Percentiles rank a stretch among this genome's conserved stretches.
These are phyloP conservation scores for Xylaria bambusicola DNA, from an alignment of 495 filamentous ascomycete species.

Conservation along the genomic window DNA sequence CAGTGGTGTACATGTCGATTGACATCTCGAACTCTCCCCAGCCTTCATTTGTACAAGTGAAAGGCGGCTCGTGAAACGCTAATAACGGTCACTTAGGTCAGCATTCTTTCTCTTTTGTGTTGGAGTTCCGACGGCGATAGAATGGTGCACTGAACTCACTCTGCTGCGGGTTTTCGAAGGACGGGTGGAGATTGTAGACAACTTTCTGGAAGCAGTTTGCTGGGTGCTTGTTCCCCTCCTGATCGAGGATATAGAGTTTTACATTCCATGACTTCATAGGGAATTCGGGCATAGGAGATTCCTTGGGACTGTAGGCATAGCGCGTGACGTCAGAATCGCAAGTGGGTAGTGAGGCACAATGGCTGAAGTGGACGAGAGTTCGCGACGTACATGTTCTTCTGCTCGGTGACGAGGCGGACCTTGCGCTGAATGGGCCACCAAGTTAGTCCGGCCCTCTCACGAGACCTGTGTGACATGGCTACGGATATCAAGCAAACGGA, in stretches of 20 bases:
- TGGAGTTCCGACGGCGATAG: neutral
- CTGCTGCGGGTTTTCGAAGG: constrained; percentile 81
- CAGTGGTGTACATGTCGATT: constrained; percentile 75
- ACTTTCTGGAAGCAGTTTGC: constrained; percentile 89
- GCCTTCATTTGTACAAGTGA: constrained; percentile 87
- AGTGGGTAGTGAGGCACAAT: neutral
- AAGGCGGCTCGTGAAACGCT: constrained; percentile 84
- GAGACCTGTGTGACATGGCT: neutral
- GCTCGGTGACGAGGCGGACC: constrained; percentile 89
- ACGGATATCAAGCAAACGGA: neutral
- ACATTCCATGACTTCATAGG: constrained; percentile 81
- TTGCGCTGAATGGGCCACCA: constrained; percentile 58
- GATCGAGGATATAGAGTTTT: constrained; percentile 62
- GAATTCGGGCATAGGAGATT: constrained; percentile 79
- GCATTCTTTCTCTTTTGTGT: neutral
- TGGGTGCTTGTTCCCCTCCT: constrained; percentile 66
- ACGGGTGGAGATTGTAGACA: constrained; percentile 88
- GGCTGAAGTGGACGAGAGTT: constrained; percentile 3
- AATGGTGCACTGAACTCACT: constrained; percentile 54
- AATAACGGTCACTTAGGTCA: constrained; percentile 4
- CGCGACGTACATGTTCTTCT: constrained; percentile 76
- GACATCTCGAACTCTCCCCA: constrained; percentile 99
- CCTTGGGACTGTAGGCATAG: constrained; percentile 55
- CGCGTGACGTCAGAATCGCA: constrained; percentile 25
- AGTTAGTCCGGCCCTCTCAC: neutral